Evolutionary conservation across 106 monocot species (phyloP), one percentile per base, ranked within the genome.

Genomic region (Xerophyta viscosa): DNA sequence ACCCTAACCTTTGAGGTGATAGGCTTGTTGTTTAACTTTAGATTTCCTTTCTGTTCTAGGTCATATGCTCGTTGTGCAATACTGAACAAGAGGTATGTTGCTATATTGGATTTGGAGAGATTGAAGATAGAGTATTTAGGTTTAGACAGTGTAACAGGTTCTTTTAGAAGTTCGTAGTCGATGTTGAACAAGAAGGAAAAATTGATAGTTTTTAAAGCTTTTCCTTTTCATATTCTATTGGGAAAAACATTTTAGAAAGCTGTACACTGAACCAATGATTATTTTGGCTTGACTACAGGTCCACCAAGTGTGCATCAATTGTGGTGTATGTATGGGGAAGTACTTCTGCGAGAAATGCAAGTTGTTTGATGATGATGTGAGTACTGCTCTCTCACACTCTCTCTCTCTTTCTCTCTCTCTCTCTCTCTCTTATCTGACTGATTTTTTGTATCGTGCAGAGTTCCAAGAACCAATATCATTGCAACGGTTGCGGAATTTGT

Each of bases 311-410:
- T 82, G 82, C 55, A 62, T 77, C 29, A 77, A 77, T 18, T 82
- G 82, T 29, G 77, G 77, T 58, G 77, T 77, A 8, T 77, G 69
- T 50, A 82, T 82, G 82, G 82, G 73, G 19, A 73, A 69, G 41
- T 82, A 72, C 56, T 82, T 73, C 22, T 82, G 82, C 36, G 39
- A 31, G 23, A 59, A 44, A 9, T 82, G 82, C 73, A 82, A 77
- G 26, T 58, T 82, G 1, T 77, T 73, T 49, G 82, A 82, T 54
- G 81, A 82, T 65, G 82, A 82, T 73, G 82, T 82, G 18, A 77
- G 82, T 69, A 20, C 20, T 37, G 13, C 27, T 36, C 36, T 52
- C 3, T 48, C 22, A 21, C 11, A 41, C 30, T 19, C 24, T 43
- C n/a, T 49, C 2, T 26, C 3, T 58, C 41, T 22, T 44, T 45